Evolutionary conservation across 352 stramenopile species (phyloP), one percentile per base, ranked within the genome.

Genomic region (Hyaloperonospora arabidopsidis): DNA sequence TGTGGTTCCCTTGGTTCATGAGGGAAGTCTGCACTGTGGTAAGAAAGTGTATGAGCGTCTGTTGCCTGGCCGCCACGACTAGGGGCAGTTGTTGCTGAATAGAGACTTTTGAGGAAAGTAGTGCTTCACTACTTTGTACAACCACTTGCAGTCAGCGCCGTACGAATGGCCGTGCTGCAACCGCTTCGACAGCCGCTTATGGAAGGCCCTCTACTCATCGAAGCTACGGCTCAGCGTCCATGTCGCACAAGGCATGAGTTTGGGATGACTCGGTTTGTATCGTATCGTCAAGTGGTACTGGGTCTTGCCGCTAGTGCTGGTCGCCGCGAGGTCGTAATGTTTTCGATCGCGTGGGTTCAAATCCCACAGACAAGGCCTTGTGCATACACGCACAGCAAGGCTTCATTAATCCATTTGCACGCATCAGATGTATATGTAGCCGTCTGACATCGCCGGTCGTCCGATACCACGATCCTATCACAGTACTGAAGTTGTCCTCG

Each of bases 71-170:
- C n/a, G 61, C 63, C 35, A 71, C 62, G 25, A 71, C 58, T 51
- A 63, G 47, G 63, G 64, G 46, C 56, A 70, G 34, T 66, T 64
- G 54, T 70, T 61, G 54, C 62, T 56, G 21, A 81, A 66, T 5
- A 78, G 48, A n/a, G 54, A 67, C 32, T 59, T 61, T 51, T 77
- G 68, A 13, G 79, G 79, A 50, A 87, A 89, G 50, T 80, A 78
- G 50, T 76, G 64, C 44, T 77, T 76, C 13, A 84, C 52, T 41
- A 84, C 78, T 38, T 70, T 76, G 62, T 82, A 80, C 19, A 89
- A 59, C 70, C 68, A 89, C 35, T 65, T 68, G 65, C 79, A 89
- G 49, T 87, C 74, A 43, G 76, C 72, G 35, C 62, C 63, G 53
- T 76, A 89, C 34, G 54, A 64, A 54, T 89, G 79, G 40, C 76